A percentile compares a stretch with the other conserved stretches of the same genome.
Conservation (phyloP, 169 alveolate genomes). For the Blepharisma undulans region DNA sequence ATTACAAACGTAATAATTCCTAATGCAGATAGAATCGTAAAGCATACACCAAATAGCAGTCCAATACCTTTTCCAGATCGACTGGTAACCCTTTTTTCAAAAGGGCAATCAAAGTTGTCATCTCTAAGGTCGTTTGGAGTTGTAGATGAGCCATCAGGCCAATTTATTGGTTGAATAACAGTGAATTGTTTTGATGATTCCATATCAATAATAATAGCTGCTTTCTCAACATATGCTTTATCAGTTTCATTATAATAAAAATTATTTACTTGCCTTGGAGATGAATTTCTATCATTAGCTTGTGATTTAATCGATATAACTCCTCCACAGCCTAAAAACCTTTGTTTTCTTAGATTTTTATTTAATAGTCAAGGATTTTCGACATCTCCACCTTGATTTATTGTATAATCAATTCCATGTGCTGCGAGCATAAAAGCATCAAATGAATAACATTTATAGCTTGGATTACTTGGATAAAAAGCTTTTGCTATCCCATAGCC, state of each 20-base stretch:
- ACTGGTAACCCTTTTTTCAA: background rate
- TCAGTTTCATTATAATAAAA: background rate
- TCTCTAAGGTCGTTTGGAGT: background rate
- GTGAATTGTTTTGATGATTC: background rate
- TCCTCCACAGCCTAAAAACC: background rate
- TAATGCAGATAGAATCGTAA: background rate
- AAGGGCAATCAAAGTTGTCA: background rate
- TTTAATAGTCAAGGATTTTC: background rate
- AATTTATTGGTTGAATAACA: background rate
- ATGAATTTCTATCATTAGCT: background rate
- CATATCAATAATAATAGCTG: background rate
- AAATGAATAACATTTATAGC: background rate
- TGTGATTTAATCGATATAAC: background rate
- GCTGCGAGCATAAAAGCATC: background rate
- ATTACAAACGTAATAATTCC: background rate
- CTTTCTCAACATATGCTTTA: background rate
- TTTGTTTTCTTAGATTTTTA: background rate
- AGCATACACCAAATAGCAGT: background rate
- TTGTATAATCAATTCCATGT: background rate
- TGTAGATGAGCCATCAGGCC: background rate
- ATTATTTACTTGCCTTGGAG: background rate
- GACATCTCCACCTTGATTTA: background rate
- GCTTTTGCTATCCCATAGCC: background rate
- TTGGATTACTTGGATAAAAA: background rate
- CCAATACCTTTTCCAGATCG: background rate